These are phyloP conservation scores for Basipetospora sp. DNA, from an alignment of 2,329 filamentous ascomycete genomes.

Conservation along the genomic window DNA sequence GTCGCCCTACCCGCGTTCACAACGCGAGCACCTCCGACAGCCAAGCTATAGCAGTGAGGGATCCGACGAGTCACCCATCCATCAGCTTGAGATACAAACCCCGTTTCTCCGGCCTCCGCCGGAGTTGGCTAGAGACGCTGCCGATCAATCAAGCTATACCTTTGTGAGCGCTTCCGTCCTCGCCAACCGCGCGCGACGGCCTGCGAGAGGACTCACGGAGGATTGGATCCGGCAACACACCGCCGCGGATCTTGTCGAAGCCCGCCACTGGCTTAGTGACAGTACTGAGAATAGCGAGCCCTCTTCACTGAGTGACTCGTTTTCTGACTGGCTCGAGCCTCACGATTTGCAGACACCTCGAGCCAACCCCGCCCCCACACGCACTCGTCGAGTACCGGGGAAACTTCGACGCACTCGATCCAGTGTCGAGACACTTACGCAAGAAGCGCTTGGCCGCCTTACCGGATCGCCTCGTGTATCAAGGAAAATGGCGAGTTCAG, in stretches of 20 bases:
- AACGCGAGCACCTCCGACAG: conserved; percentile 31
- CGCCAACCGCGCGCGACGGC: conserved; percentile 46
- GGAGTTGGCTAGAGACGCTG: conserved; percentile 17
- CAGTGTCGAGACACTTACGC: conserved; percentile 42
- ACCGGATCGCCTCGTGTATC: conserved; percentile 3
- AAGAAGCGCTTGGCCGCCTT: conserved; percentile 10
- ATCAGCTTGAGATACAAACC: conserved; percentile 46
- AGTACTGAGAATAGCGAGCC: conserved; percentile 47
- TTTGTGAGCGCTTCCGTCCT: conserved; percentile 43
- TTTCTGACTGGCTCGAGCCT: conserved; percentile 33
- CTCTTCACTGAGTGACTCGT: conserved; percentile 58
- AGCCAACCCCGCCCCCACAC: conserved; percentile 16
- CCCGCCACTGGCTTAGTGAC: conserved; percentile 72
- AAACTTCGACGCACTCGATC: conserved; percentile 32
- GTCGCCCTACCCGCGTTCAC: conserved; percentile 67
- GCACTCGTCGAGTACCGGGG: conserved; percentile 6
- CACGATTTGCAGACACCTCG: conserved; percentile 33
- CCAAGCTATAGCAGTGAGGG: conserved; percentile 42
- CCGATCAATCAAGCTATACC: conserved; percentile 12
- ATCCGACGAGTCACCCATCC: conserved; percentile 46
- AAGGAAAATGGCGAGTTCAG: conserved; percentile 2
- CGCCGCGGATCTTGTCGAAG: conserved; percentile 55
- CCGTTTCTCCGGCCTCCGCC: conserved; percentile 47
- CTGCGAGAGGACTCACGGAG: conserved; percentile 53
- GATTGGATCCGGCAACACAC: conserved; percentile 79